phyloP scores from a whole-genome alignment of 495 filamentous ascomycete species.

The Terfezia claveryi region DNA sequence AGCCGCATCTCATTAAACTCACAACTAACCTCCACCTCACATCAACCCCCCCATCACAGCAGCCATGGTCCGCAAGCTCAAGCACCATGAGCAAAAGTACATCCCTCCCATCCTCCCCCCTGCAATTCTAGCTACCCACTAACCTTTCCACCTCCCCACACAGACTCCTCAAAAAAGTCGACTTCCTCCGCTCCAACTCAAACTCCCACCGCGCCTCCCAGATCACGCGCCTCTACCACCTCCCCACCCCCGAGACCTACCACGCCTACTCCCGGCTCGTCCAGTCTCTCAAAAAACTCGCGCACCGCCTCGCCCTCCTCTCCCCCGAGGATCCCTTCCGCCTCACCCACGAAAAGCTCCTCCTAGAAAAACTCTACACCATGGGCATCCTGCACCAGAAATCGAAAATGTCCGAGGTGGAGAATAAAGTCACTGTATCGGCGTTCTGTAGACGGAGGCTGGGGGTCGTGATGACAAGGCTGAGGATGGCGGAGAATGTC shows the following conservation, averaged over 20 bases:
- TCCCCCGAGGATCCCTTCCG: conserved; percentile 57
- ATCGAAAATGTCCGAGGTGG: conserved; percentile 56
- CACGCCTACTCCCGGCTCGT: conserved; percentile 70
- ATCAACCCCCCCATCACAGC: conserved; percentile 2
- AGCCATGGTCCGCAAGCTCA: conserved; percentile 74
- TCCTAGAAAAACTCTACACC: conserved; percentile 73
- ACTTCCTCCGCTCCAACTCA: conserved; percentile 82
- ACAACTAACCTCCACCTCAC: conserved; percentile 1
- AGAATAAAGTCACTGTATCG: conserved; percentile 65
- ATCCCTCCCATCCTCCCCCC: conserved; percentile 3
- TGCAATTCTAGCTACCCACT: conserved; percentile 1
- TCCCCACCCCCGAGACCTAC: conserved; percentile 71
- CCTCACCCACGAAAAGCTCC: conserved; percentile 52
- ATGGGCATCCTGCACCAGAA: conserved; percentile 65
- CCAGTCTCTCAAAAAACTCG: conserved; percentile 66
- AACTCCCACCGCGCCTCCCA: conserved; percentile 70
- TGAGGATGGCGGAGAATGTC: conserved; percentile 76
- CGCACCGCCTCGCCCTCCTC: conserved; percentile 61
- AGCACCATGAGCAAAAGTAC: conserved; percentile 67
- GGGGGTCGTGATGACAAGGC: conserved; percentile 66
- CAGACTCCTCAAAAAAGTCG: conserved; percentile 69
- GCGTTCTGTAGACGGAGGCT: conserved; percentile 62
- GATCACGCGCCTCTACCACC: conserved; percentile 64
- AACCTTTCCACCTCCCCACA: neutral
- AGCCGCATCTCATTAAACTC: too few relatives aligned